Evolutionary conservation across 306 rosid genomes (phyloP).

Genomic region (Vachellia pachyceras): DNA sequence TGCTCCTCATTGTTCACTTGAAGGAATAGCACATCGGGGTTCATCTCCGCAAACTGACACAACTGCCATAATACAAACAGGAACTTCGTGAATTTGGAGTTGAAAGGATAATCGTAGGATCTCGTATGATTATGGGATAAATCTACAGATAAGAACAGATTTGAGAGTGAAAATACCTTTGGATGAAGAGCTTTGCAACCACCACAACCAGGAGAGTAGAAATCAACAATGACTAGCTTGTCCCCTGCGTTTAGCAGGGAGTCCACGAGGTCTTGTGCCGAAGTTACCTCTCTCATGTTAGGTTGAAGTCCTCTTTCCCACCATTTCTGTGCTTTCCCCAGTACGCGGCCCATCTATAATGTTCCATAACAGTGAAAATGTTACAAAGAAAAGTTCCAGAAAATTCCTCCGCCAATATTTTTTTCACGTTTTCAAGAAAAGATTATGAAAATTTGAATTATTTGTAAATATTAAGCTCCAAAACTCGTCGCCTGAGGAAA

Average conservation of each 20-base stretch:
- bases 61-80: slow-evolving; percentile 50
- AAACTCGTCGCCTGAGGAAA: slow-evolving; percentile 3
- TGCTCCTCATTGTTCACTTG: slow-evolving; percentile 85
- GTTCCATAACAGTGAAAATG: slow-evolving; percentile 7
- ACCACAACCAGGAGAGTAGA: slow-evolving; percentile 96
- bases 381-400: slow-evolving; percentile 4
- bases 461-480: not conserved
- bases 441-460: not conserved
- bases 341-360: slow-evolving; percentile 50
- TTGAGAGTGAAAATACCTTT: slow-evolving; percentile 53
- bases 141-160: not conserved
- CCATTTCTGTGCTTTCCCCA: slow-evolving; percentile 82
- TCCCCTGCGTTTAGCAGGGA: slow-evolving; percentile 78
- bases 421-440: not conserved
- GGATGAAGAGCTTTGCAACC: slow-evolving; percentile 98
- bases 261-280: slow-evolving; percentile 83
- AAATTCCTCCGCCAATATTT: not conserved
- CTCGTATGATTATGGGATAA: not conserved
- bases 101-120: not conserved
- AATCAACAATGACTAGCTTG: slow-evolving; percentile 77
- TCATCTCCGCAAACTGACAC: slow-evolving; percentile 89
- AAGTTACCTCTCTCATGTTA: slow-evolving; percentile 74
- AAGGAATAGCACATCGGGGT: slow-evolving; percentile 79
- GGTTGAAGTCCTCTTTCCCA: slow-evolving; percentile 88
- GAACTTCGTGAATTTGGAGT: slow-evolving; percentile 3